Conservation (phyloP, 148 eudicot species). For the Spergularia marina region DNA sequence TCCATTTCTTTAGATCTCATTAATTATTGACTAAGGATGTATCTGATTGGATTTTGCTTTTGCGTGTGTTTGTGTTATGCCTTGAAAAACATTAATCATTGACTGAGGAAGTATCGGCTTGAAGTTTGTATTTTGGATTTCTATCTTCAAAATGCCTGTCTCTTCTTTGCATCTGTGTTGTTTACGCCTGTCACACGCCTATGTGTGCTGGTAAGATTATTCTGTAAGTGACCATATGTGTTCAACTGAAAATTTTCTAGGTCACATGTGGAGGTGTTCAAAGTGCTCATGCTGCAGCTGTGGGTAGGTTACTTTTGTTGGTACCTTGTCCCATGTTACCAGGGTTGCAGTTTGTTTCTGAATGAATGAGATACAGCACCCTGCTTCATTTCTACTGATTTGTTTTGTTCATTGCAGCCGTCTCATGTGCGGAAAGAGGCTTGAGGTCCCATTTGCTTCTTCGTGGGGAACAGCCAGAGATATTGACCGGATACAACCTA, state of each 20-base stretch:
- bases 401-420: slow-evolving; percentile 52
- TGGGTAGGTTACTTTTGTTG: slow-evolving; percentile 54
- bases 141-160: neutral
- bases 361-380: neutral
- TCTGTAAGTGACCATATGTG: slow-evolving; percentile 24
- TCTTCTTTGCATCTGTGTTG: neutral
- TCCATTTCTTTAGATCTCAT: neutral
- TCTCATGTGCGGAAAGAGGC: slow-evolving; percentile 88
- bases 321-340: neutral
- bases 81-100: neutral
- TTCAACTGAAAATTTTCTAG: slow-evolving; percentile 45
- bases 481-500: slow-evolving; percentile 74
- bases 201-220: neutral
- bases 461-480: slow-evolving; percentile 86
- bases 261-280: slow-evolving; percentile 99
- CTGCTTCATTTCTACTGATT: slow-evolving; percentile 4
- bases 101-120: neutral
- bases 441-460: slow-evolving; percentile 80
- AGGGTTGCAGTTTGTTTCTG: slow-evolving; percentile 1
- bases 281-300: slow-evolving; percentile 96
- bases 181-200: neutral
- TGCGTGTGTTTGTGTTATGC: neutral
- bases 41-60: too few relatives aligned
- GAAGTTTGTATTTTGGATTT: neutral
- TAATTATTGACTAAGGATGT: neutral